Evolutionary conservation across 2,329 filamentous ascomycete species (phyloP), one percentile per base, ranked within the genome.

Genomic region (Ophiostoma ulmi): DNA sequence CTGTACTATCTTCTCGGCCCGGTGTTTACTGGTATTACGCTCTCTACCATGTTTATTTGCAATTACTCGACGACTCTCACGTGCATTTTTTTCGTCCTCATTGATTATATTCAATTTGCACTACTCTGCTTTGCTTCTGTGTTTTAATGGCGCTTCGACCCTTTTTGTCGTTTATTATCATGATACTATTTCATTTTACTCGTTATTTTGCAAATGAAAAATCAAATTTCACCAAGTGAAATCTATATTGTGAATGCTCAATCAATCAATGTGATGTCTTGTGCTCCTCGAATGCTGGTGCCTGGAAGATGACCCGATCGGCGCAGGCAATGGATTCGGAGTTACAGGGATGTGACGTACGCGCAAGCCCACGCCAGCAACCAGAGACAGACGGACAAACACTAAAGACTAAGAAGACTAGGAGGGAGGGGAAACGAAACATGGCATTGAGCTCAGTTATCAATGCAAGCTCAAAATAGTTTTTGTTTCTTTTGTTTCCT

Each of bases 261-360:
- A 48, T 48, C 44, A 48, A 20, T n/a, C 44, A 13, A 39, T 39
- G 38, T 39, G n/a, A 48, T 48, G 44, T 48, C 44, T 39, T 20
- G 22, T 48, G 22, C 31, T 14, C 22, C n/a, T n/a, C 13, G 55
- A 69, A 71, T 69, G 31, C 70, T 71, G 67, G 38, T 71, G 70
- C 70, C 70, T 71, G 70, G 67, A 55, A 17, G 22, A 41, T 11
- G 52, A 31, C 52, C 52, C 52, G 35, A 63, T 58, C 52, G 61
- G 10, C 35, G 35, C 13, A 63, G 61, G 61, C 61, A 64, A 39
- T 38, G 35, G 31, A 26, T n/a, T 65, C 36, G 63, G 36, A 39
- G 63, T n/a, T 65, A 26, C 58, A 44, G 55, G 5, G 0, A 31
- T 61, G 70, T 70, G 70, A 71, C 67, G 66, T 69, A 71, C 66